Percentiles rank a stretch among this genome's conserved stretches.
phyloP scores from a whole-genome alignment of 768 basidiomycete species.

The Leccinum incarnatum region DNA sequence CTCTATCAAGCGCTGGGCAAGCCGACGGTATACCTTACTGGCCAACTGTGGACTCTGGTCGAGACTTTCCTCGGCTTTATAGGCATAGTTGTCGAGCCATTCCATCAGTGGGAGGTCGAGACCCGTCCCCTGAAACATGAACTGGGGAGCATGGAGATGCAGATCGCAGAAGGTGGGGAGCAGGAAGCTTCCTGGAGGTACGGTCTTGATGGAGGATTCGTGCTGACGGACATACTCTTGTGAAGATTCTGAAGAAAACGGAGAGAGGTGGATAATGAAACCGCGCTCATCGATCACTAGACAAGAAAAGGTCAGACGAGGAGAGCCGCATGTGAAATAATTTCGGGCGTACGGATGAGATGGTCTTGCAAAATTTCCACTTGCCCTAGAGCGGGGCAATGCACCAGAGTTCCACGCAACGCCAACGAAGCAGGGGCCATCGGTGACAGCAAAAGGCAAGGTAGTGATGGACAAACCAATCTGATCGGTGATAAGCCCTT shows the following conservation, averaged over 20 bases:
- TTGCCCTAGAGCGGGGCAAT: slow-evolving; percentile 50
- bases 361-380: slow-evolving; percentile 56
- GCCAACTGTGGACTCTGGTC: slow-evolving; percentile 64
- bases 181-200: slow-evolving; percentile 61
- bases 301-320: slow-evolving; percentile 2
- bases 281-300: slow-evolving; percentile 41
- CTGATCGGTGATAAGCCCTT: neutral
- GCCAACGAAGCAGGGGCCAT: slow-evolving; percentile 15
- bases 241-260: slow-evolving; percentile 36
- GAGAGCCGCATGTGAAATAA: neutral
- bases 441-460: slow-evolving; percentile 1
- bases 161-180: slow-evolving; percentile 81
- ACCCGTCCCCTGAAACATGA: slow-evolving; percentile 83
- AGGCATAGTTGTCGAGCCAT: slow-evolving; percentile 82
- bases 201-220: slow-evolving; percentile 19
- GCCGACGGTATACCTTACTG: slow-evolving; percentile 58
- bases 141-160: slow-evolving; percentile 88
- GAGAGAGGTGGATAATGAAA: slow-evolving; percentile 49
- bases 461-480: neutral
- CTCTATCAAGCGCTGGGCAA: slow-evolving; percentile 64
- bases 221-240: slow-evolving; percentile 28
- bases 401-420: slow-evolving; percentile 54
- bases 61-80: slow-evolving; percentile 74
- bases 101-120: slow-evolving; percentile 81
- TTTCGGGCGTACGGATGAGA: slow-evolving; percentile 43